A percentile compares a stretch with the other conserved stretches of the same genome.
Evolutionary conservation across 495 filamentous ascomycete genomes (phyloP).

Genomic region (Daldinia childiae): DNA sequence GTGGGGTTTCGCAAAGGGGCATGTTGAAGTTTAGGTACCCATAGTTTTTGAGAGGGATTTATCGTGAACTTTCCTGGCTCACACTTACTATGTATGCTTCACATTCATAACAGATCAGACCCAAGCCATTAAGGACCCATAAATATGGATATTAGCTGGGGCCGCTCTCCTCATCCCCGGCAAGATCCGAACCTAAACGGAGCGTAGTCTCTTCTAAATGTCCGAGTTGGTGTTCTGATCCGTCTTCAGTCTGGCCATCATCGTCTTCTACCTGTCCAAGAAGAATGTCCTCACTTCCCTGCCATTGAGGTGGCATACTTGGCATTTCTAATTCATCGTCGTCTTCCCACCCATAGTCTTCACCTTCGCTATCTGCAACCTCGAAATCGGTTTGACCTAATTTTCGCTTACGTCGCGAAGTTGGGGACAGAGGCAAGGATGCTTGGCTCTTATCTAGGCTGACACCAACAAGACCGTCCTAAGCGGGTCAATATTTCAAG

Average conservation of each 20-base stretch:
- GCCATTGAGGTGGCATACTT: constrained; percentile 60
- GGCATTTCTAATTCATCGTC: constrained; percentile 58
- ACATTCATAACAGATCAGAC: constrained; percentile 18
- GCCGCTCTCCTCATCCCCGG: constrained; percentile 22
- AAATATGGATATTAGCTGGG: constrained; percentile 27
- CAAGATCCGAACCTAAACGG: constrained; percentile 30
- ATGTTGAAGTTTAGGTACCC: background rate
- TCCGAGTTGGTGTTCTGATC: constrained; percentile 25
- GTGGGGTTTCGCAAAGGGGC: constrained; percentile 25
- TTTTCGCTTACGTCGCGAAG: constrained; percentile 55
- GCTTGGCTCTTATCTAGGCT: constrained; percentile 40
- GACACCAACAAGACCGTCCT: constrained; percentile 42
- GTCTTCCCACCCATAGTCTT: constrained; percentile 62
- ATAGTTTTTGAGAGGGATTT: constrained; percentile 18
- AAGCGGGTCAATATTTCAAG: constrained; percentile 24
- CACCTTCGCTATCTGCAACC: constrained; percentile 61
- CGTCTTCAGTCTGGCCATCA: constrained; percentile 39
- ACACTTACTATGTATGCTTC: constrained; percentile 5
- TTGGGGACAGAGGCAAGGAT: constrained; percentile 43
- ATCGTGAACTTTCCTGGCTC: constrained; percentile 15
- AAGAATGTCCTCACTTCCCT: constrained; percentile 62
- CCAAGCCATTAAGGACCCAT: constrained; percentile 21
- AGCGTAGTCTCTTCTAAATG: constrained; percentile 16
- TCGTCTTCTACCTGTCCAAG: constrained; percentile 51
- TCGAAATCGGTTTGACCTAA: constrained; percentile 55